Percentiles rank a stretch among this genome's conserved stretches.
These are phyloP conservation scores for Gyromitra esculenta DNA, from an alignment of 2,329 filamentous ascomycete species.

Conservation along the genomic window DNA sequence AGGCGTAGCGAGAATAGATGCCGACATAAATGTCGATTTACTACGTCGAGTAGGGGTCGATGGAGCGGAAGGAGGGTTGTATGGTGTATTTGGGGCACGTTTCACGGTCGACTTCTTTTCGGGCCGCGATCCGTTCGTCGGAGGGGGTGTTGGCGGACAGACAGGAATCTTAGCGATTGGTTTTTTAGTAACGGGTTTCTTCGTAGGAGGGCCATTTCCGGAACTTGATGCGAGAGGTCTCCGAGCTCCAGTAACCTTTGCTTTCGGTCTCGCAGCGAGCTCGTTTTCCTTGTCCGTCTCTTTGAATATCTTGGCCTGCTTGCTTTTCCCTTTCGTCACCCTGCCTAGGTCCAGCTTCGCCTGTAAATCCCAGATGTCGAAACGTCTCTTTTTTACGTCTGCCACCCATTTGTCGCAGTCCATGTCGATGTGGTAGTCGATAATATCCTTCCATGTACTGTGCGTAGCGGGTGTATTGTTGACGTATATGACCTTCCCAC, in stretches of 20 bases:
- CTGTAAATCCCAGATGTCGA: constrained; percentile 66
- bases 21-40: constrained; percentile 28
- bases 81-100: constrained; percentile 26
- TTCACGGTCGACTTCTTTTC: constrained; percentile 43
- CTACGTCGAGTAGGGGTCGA: constrained; percentile 43
- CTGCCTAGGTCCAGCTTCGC: constrained; percentile 46
- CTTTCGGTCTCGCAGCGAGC: constrained; percentile 33
- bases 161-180: constrained; percentile 24
- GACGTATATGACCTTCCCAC: constrained; percentile 76
- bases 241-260: constrained; percentile 39
- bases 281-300: constrained; percentile 38
- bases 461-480: constrained; percentile 77
- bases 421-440: constrained; percentile 79
- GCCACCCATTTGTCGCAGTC: constrained; percentile 78
- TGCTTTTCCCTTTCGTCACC: constrained; percentile 44
- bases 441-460: constrained; percentile 76
- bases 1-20: constrained; percentile 34
- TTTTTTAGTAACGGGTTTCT: constrained; percentile 22
- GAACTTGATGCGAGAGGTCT: constrained; percentile 40
- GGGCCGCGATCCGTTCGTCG: constrained; percentile 42
- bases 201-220: constrained; percentile 29
- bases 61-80: constrained; percentile 37
- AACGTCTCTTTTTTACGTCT: constrained; percentile 69
- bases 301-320: constrained; percentile 40
- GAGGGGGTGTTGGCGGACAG: constrained; percentile 45